Base-by-base conservation (phyloP, 306 rosid genomes). In the Leucaena leucocephala region DNA sequence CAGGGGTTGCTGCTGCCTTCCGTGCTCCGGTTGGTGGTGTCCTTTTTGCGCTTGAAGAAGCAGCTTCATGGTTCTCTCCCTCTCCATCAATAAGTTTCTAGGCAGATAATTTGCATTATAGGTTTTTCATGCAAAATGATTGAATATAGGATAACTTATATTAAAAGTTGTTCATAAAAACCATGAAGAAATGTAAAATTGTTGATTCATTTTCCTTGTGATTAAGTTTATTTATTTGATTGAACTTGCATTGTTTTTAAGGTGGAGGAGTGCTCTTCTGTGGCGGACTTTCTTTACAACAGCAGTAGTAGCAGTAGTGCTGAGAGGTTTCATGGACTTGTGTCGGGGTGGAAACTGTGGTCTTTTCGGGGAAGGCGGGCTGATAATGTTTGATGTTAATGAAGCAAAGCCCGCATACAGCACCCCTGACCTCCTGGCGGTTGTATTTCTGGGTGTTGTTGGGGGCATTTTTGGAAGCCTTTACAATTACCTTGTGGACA, bases 261-360 rank as follows among this genome's bases (percentile, higher is more conserved):
- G 92, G 95, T 92, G 97, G 97, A 90, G 95, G 77, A 92, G 89
- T 83, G 88, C 97, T 82, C 97, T 92, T 86, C 82, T 92, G n/a
- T 92, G 97, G 97, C 83, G 97, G 68, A 71, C 95, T 12, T 90
- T 92, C 79, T 92, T 92, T 71, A 90, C 97, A 6, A 89, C 95
- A 7, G 97, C 95, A 43, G 92, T 92, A 43, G 97, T 92, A 38
- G 95, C 93, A 21, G 92, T 92, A 48, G 92, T 90, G 76, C 81
- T 92, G 55, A 88, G 91, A 86, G 63, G 81, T 79, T 83, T 87
- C 84, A 82, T 85, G 8, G 87, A 79, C 5, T 67, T 87, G 70
- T 92, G 97, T 64, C 85, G 75, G 48, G 88, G 81, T 2, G 93
- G 90, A 75, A 40, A 34, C 14, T 93, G 97, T 80, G 97, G 98